Evolutionary conservation across 306 rosid species (phyloP), one percentile per base, ranked within the genome.

Genomic region (Hippophae rhamnoides): DNA sequence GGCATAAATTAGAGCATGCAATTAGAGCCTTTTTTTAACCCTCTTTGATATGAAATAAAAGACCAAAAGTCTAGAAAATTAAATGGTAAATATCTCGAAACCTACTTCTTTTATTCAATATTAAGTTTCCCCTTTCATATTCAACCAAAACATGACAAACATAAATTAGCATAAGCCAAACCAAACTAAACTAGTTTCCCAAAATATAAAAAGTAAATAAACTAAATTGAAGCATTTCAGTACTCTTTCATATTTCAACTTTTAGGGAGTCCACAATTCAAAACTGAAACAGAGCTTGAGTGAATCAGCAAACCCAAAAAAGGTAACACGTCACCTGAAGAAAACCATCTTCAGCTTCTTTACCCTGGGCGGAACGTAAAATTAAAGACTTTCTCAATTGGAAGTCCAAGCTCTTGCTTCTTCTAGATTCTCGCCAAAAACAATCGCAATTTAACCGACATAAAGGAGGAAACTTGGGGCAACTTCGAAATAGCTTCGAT

Each of bases 311-410:
- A 67, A 64, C 2, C 10, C 26, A 52, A 60, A 58, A 78, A 47
- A 23, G 0, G 60, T 62, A 42, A 10, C 5, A 12, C 0, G 38
- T 6, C 76, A 87, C 94, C 87, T 79, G 79, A 68, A 76, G 26
- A 64, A 67, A 81, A 60, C 80, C 74, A 47, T 83, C 89, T 47
- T 79, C 83, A 42, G 94, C 81, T 50, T 79, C 89, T 76, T 79
- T 84, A 13, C 86, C 83, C 13, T 65, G 55, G 60, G 98, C 92
- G 48, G 67, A 73, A 64, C 61, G 54, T 56, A 64, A 70, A 5
- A 47, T 52, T 46, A 55, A 66, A 41, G 63, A 64, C 68, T 67
- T 65, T 52, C 45, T 71, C 7, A 69, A 63, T 18, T 59, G 82
- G 38, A 58, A 69, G 64, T 41, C 67, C 47, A 68, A 69, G 46